Base-by-base conservation (phyloP, 805 yeast species). In the Cyberlindnera meyerae region DNA sequence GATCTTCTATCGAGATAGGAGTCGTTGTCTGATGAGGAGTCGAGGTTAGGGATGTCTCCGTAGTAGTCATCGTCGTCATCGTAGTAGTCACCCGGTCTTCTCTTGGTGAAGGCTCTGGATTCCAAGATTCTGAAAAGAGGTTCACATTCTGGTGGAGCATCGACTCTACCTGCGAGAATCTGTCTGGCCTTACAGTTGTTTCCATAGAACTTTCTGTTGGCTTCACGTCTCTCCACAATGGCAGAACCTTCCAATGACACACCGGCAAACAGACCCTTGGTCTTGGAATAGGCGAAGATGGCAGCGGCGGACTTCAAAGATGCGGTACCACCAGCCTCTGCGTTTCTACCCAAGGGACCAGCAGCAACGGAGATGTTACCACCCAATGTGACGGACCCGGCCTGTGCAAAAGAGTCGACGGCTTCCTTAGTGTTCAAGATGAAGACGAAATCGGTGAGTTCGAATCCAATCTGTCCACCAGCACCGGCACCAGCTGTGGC, bases 401-500 rank as follows among this genome's bases (percentile, higher is more conserved):
- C 75, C 58, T 88, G 96, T 11, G 97, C 87, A 63, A 90, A 90
- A 9, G 96, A 79, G 44, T 83, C 86, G 31, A 90, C 98, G 3
- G 98, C 97, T 2, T 88, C 76, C 34, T 75, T 71, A 11, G 84
- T 77, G 65, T 93, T 90, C 47, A 90, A 71, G 42, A 93, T 89
- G 58, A 90, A 90, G 20, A 90, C 96, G 56, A 90, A 90, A 65
- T 90, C 97, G 2, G 98, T 90, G 53, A 90, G 67, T 59, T 90
- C 98, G 8, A 96, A 89, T 28, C 98, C 98, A 47, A 93, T 76
- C 66, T 88, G 94, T 29, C 98, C 98, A 42, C 98, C 98, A 6
- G 93, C 97, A 54, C 98, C 97, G 4, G 97, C 97, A 51, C 97
- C 98, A 4, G 95, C 97, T 16, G 97, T 85, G 36, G 78, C 81